A percentile compares a stretch with the other conserved stretches of the same genome.
phyloP scores from a whole-genome alignment of 345 rosid species.

The Carallia pectinifolia region DNA sequence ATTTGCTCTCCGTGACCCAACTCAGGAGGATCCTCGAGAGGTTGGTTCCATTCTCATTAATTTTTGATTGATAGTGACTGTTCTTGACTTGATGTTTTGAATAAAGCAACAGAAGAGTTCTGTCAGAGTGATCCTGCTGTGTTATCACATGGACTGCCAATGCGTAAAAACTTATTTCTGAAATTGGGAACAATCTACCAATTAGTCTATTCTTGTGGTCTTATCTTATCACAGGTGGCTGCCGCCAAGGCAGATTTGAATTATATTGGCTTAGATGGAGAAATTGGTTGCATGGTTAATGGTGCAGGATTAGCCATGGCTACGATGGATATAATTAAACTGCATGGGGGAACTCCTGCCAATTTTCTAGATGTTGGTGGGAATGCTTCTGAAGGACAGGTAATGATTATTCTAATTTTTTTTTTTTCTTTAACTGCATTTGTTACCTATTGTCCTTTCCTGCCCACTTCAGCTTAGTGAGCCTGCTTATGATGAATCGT shows the following conservation, averaged over 20 bases:
- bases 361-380: slow-evolving; percentile 99
- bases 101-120: not conserved
- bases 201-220: slow-evolving; percentile 1
- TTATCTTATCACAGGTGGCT: slow-evolving; percentile 59
- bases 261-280: slow-evolving; percentile 97
- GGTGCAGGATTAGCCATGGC: slow-evolving; percentile 99
- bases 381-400: slow-evolving; percentile 97
- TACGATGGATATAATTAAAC: slow-evolving; percentile 95
- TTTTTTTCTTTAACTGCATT: not conserved
- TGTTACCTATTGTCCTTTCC: not conserved
- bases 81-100: not conserved
- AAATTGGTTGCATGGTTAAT: slow-evolving; percentile 99
- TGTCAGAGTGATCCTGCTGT: not conserved
- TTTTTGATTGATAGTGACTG: not conserved
- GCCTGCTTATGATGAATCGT: not conserved
- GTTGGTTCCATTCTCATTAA: slow-evolving; percentile 31
- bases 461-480: not conserved
- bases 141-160: not conserved
- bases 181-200: not conserved
- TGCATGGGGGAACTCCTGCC: slow-evolving; percentile 99
- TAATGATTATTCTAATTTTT: slow-evolving; percentile 23
- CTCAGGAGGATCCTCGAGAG: slow-evolving; percentile 99
- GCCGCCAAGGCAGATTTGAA: slow-evolving; percentile 96
- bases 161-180: not conserved
- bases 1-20: slow-evolving; percentile 80